These are phyloP conservation scores for Colletotrichum australisinense DNA, from an alignment of 2,329 filamentous ascomycete genomes.

Conservation along the genomic window DNA sequence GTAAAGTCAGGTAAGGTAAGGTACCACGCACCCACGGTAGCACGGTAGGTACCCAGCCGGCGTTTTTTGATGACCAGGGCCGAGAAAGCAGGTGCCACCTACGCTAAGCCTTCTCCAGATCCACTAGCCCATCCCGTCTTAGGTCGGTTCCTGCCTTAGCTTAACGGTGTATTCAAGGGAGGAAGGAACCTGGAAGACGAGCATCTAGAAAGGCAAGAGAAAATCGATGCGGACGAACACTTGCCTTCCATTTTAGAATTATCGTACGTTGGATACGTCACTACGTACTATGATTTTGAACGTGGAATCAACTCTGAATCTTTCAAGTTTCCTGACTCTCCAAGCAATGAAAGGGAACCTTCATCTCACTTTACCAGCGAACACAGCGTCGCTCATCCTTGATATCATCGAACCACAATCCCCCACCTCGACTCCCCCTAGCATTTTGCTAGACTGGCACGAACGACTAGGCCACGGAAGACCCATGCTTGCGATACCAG, in stretches of 20 bases:
- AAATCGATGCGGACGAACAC: not conserved
- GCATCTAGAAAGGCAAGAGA: not conserved
- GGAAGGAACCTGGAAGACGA: not conserved
- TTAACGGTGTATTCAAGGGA: slow-evolving; percentile 8
- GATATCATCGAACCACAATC: not conserved
- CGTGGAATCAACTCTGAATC: not conserved
- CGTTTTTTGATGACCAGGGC: not conserved
- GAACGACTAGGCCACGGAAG: not conserved
- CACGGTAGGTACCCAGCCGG: not conserved
- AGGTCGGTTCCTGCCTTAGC: not conserved
- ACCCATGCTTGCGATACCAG: not conserved
- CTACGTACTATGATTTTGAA: not conserved
- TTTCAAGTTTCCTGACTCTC: not conserved
- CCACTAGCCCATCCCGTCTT: not conserved
- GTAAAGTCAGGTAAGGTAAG: not conserved
- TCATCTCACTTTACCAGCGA: not conserved
- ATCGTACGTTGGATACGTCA: not conserved
- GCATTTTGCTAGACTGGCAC: not conserved
- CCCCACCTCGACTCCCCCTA: not conserved
- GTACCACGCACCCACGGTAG: not conserved
- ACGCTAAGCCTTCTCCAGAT: not conserved
- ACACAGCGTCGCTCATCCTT: not conserved
- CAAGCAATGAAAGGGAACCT: not conserved
- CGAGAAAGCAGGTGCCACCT: not conserved
- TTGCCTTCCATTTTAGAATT: not conserved